Base-by-base conservation (phyloP, 768 basidiomycete species). In the Lentinus tigrinus region DNA sequence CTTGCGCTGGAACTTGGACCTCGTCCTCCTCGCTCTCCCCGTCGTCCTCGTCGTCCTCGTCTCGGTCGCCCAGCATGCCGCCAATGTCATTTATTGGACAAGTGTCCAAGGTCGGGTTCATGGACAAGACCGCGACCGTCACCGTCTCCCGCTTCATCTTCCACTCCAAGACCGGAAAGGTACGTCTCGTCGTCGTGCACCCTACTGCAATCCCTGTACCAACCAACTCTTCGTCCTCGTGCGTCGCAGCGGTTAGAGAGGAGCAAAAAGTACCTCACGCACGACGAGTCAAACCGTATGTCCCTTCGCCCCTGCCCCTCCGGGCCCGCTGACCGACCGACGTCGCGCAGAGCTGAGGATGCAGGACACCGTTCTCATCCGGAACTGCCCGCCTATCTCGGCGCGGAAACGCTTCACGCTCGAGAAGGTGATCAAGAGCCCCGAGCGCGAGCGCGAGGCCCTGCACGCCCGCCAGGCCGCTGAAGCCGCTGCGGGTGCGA, bases 111-210 rank as follows among this genome's bases (percentile, higher is more conserved):
- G 87, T 82, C 21, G 91, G 92, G 9, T 83, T 78, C 63, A 93
- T 93, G 91, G 78, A 85, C 54, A 93, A 92, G 70, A 93, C 91
- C 0, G 91, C 81, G 14, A 93, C 92, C 0, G 91, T 93, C 47
- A 86, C 88, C 0, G 90, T 93, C 8, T 85, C 87, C 23, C 82
- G 91, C 56, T 84, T 79, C 77, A 78, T 88, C 38, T 72, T 83
- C n/a, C 90, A 93, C 67, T 81, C 82, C 59, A 67, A 82, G 47
- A 93, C 91, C 4, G 85, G 87, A 64, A 93, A 93, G 80, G 91
- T 91, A 62, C 63, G 78, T 69, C 31, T 42, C 43, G 24, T 50
- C 21, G n/a, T n/a, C 24, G 14, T 19, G 38, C 28, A 0, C 44
- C 42, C 40, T 9, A 11, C 21, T 1, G 6, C 43, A 19, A 19